Percentiles rank a stretch among this genome's conserved stretches.
Conservation (phyloP, 2,329 filamentous ascomycete genomes). For the Fusarium vanettenii region DNA sequence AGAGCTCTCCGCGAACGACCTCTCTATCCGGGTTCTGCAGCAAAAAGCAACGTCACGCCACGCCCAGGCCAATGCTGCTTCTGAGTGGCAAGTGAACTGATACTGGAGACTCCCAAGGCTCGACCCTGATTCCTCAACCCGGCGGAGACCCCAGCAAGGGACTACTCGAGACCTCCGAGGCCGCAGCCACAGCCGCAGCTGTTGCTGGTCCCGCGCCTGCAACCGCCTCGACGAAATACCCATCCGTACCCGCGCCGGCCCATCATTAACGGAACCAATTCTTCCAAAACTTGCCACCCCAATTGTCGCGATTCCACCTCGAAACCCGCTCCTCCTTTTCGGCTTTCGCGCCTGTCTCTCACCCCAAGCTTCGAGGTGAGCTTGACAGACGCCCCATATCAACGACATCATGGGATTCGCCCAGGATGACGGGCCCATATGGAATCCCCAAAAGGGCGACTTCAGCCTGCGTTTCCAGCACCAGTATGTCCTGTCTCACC, state of each 20-base stretch:
- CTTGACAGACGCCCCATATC: constrained; percentile 21
- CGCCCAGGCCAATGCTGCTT: constrained; percentile 22
- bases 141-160: constrained; percentile 20
- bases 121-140: constrained; percentile 31
- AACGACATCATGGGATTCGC: constrained; percentile 60
- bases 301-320: constrained; percentile 17
- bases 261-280: constrained; percentile 3
- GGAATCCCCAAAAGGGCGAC: constrained; percentile 67
- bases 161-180: constrained; percentile 18
- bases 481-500: constrained; percentile 66
- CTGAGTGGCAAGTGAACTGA: constrained; percentile 13
- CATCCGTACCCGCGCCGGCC: constrained; percentile 18
- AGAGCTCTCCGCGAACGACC: constrained; percentile 1
- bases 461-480: constrained; percentile 72
- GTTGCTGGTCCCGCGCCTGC: constrained; percentile 29
- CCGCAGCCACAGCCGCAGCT: constrained; percentile 25
- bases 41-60: constrained; percentile 14
- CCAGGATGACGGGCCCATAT: constrained; percentile 68
- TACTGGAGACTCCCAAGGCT: constrained; percentile 1
- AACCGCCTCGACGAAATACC: constrained; percentile 26
- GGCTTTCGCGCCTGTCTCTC: constrained; percentile 20
- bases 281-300: not conserved
- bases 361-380: constrained; percentile 26
- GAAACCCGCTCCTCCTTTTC: constrained; percentile 9
- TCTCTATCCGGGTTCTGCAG: constrained; percentile 16